Base-by-base conservation (phyloP, 2,329 filamentous ascomycete species). In the Pseudocercospora ulei region DNA sequence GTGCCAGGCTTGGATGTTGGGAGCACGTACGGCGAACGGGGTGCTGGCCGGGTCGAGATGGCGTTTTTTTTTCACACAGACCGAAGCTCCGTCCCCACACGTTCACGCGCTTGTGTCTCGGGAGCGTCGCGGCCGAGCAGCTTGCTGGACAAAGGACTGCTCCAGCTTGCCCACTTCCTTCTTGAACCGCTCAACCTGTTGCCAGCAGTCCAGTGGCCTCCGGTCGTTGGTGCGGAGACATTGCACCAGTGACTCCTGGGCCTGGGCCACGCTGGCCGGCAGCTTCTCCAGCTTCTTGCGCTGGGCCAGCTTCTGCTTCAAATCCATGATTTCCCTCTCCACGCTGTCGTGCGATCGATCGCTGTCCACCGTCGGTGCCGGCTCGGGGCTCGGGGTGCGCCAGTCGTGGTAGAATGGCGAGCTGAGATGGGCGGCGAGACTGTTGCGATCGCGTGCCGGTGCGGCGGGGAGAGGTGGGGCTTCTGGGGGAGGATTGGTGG, bases 141-240 rank as follows among this genome's bases (percentile, higher is more conserved):
- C 77, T 66, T 79, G 84, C 58, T 92, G 80, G 22, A 95, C 84
- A 76, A 92, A 96, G 16, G 71, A 71, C 65, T 76, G 80, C 73
- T 95, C 88, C 64, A 95, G 63, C 66, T 76, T 77, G 52, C 82
- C 76, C 35, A 96, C 87, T 70, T 93, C 84, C 55, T 74, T 73
- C 75, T 87, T 93, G 64, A 96, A 96, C 12, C 70, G 71, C 67
- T 92, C 81, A 14, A 95, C 85, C 73, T 95, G 86, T 64, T 78
- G 73, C 82, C 83, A 95, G 72, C 88, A 96, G 68, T 95, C 83
- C 59, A 95, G 68, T 60, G 88, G 87, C 62, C 85, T 74, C 49
- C 85, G 72, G 64, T 95, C 87, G 62, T 95, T 80, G 56, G 80
- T 72, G 46, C 82, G 71, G 68, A 96, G 68, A 62, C 88, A 96